These are phyloP conservation scores for Aureobasidium sp. DNA, from an alignment of 2,329 filamentous ascomycete genomes.

Conservation along the genomic window DNA sequence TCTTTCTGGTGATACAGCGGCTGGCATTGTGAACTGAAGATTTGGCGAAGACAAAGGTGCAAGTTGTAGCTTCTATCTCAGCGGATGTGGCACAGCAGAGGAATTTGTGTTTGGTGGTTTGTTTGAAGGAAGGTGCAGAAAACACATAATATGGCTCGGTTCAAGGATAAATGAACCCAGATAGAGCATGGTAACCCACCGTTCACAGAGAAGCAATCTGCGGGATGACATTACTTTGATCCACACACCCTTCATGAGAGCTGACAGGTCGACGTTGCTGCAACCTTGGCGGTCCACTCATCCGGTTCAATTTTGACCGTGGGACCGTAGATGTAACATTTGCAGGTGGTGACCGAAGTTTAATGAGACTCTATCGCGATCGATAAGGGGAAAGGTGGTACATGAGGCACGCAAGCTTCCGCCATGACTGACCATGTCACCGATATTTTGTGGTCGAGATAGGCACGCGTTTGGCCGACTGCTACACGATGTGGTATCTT, in stretches of 20 bases:
- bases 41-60: no score
- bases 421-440: neutral
- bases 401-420: neutral
- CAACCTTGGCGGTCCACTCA: neutral
- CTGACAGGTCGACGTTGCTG: neutral
- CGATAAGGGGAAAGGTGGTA: no score
- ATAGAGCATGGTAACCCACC: no score
- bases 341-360: neutral
- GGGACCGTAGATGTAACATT: slow-evolving; percentile 8
- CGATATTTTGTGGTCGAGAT: neutral
- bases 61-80: no score
- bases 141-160: no score
- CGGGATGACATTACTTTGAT: no score
- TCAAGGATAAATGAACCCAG: no score
- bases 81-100: no score
- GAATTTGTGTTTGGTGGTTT: no score
- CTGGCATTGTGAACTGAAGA: slow-evolving; percentile 31
- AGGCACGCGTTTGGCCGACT: neutral
- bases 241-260: neutral
- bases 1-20: slow-evolving; percentile 32
- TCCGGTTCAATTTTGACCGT: neutral
- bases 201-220: no score
- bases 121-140: no score
- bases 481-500: neutral
- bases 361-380: slow-evolving; percentile 1